Evolutionary conservation across 805 yeast genomes (phyloP).

Genomic region (Metschnikowia picachoensis): DNA sequence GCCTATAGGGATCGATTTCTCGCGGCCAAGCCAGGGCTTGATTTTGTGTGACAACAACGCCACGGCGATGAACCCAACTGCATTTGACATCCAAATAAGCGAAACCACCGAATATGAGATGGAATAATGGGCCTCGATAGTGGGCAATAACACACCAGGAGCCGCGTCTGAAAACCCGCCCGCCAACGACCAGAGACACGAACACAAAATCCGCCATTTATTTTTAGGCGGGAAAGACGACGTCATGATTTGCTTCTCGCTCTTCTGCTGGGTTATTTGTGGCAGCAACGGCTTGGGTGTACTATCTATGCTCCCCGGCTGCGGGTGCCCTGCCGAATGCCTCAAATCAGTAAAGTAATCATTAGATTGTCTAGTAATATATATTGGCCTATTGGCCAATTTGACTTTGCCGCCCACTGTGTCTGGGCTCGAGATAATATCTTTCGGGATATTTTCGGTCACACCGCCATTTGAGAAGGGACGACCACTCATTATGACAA

Average conservation of each 20-base stretch:
- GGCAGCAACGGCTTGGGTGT: constrained; percentile 6
- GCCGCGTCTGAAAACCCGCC: constrained; percentile 21
- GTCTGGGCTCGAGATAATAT: not conserved
- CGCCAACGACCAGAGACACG: constrained; percentile 18
- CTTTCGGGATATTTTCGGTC: not conserved
- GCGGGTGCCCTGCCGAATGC: not conserved
- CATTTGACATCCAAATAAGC: constrained; percentile 22
- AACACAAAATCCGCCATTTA: constrained; percentile 14
- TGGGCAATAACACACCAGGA: constrained; percentile 22
- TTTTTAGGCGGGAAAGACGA: constrained; percentile 17
- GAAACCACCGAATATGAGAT: constrained; percentile 20
- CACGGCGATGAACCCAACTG: constrained; percentile 19
- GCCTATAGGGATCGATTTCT: constrained; percentile 16
- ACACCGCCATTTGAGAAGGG: too few relatives aligned
- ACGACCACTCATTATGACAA: too few relatives aligned
- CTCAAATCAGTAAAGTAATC: constrained; percentile 12
- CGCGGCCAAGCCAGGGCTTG: constrained; percentile 17
- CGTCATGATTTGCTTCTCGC: constrained; percentile 14
- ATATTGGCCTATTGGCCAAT: constrained; percentile 9
- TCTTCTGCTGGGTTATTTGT: constrained; percentile 4
- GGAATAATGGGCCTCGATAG: constrained; percentile 19
- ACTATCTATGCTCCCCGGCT: not conserved
- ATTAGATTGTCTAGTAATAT: constrained; percentile 12
- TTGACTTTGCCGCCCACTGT: not conserved
- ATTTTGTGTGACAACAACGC: constrained; percentile 17